These are phyloP conservation scores for Melaleuca quinquenervia DNA, from an alignment of 345 rosid species.

Conservation along the genomic window DNA sequence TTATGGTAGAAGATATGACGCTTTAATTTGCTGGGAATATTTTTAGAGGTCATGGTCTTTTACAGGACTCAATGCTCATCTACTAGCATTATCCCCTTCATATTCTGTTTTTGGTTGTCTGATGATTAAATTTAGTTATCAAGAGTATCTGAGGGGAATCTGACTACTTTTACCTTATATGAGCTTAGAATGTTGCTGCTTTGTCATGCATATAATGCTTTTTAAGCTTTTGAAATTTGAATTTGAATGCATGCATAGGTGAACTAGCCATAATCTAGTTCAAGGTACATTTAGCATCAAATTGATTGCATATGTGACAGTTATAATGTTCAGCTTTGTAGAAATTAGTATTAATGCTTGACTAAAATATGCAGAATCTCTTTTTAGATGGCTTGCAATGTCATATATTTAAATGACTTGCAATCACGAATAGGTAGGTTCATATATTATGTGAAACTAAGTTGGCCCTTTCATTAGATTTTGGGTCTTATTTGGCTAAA, in stretches of 20 bases:
- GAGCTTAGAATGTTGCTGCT: background rate
- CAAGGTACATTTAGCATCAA: background rate
- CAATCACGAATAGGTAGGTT: background rate
- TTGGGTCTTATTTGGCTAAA: background rate
- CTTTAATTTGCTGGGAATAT: background rate
- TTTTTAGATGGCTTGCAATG: background rate
- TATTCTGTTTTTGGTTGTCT: background rate
- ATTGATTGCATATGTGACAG: background rate
- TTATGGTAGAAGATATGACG: background rate
- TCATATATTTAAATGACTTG: background rate
- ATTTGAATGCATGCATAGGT: background rate
- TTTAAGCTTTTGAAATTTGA: background rate
- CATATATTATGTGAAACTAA: background rate
- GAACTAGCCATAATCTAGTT: background rate
- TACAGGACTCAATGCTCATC: background rate
- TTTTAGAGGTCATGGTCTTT: background rate
- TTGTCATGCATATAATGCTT: background rate
- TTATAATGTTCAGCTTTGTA: background rate
- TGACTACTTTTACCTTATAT: background rate
- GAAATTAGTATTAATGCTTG: background rate
- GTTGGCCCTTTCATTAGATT: background rate
- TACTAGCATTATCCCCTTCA: background rate
- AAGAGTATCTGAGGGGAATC: background rate
- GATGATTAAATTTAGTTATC: background rate
- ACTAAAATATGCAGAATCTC: background rate